Conservation (phyloP, 805 yeast genomes). For the Naumovozyma baii region DNA sequence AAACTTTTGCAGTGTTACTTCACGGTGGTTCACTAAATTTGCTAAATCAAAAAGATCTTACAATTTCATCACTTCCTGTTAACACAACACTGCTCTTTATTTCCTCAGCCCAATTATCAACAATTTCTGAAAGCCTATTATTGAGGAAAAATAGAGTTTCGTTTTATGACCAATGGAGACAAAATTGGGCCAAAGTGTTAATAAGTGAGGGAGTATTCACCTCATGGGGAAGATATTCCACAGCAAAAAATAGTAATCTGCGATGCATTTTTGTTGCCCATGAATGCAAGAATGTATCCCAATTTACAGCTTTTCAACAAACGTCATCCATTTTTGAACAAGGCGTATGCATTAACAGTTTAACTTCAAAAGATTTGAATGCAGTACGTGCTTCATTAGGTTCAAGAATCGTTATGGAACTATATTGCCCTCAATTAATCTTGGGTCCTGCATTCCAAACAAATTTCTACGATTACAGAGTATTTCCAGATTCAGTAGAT, state of each 20-base stretch:
- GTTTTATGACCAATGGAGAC: too few relatives aligned
- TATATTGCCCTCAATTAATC: slow-evolving; percentile 30
- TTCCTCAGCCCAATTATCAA: too few relatives aligned
- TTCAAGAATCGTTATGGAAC: slow-evolving; percentile 44
- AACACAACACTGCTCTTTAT: slow-evolving; percentile 20
- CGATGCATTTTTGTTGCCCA: slow-evolving; percentile 37
- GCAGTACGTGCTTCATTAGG: slow-evolving; percentile 38
- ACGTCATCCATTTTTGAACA: slow-evolving; percentile 8
- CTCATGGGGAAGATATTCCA: slow-evolving; percentile 21
- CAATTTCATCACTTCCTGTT: background rate
- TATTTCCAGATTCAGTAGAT: slow-evolving; percentile 29
- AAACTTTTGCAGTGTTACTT: slow-evolving; percentile 27
- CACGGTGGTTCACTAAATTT: slow-evolving; percentile 28
- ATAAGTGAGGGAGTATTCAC: slow-evolving; percentile 44
- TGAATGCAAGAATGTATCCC: slow-evolving; percentile 12
- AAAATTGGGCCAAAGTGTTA: slow-evolving; percentile 33
- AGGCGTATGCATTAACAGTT: slow-evolving; percentile 9
- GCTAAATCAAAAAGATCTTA: slow-evolving; percentile 7
- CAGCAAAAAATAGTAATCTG: slow-evolving; percentile 17
- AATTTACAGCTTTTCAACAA: slow-evolving; percentile 12
- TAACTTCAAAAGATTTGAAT: slow-evolving; percentile 30
- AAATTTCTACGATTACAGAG: slow-evolving; percentile 54
- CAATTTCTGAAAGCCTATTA: too few relatives aligned
- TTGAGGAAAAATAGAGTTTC: too few relatives aligned
- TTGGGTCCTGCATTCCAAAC: slow-evolving; percentile 53